Base-by-base conservation (phyloP, 345 rosid genomes). In the Melaleuca alternifolia region DNA sequence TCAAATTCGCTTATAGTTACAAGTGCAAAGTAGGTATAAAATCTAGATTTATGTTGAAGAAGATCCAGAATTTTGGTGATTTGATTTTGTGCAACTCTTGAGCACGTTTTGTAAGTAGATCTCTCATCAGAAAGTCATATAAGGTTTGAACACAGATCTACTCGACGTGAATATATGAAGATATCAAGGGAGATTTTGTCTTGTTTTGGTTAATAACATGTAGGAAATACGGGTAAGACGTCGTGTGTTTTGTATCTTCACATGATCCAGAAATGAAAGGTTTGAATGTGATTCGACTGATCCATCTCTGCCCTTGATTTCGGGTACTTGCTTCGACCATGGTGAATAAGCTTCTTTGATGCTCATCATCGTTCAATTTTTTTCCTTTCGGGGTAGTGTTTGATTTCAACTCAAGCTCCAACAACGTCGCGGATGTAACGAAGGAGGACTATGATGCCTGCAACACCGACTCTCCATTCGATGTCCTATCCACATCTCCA, bases 391-490 rank as follows among this genome's bases (percentile, higher is more conserved):
- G 21, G 77, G 84, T 89, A 93, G 95, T 88, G 30, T 92, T 92
- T 79, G 85, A 83, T 53, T 93, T 90, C 52, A 46, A 91, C 46
- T 30, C 77, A 21, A 16, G 90, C 77, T 5, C 82, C 10, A 91
- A 94, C 84, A 75, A 92, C 37, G 94, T 93, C 51, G 94, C 84
- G 37, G 87, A 52, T 51, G 94, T 90, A 54, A 85, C 88, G 14
- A 88, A 85, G 52, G 88, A 88, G 6, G 92, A 86, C 85, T 94
- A 90, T 82, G 88, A 85, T 3, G 20, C 86, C 75, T 93, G 96
- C 89, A 91, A 51, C 86, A 57, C 85, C 12, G 61, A 88, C 54
- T 88, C 89, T 44, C 14, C 93, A 57, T 21, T 86, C 65, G 54
- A n/a, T 7, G 12, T 30, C 11, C n/a, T 5, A 21, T 86, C 24